Base-by-base conservation (phyloP, 169 alveolate genomes). In the Eimeria nieschulzi region DNA sequence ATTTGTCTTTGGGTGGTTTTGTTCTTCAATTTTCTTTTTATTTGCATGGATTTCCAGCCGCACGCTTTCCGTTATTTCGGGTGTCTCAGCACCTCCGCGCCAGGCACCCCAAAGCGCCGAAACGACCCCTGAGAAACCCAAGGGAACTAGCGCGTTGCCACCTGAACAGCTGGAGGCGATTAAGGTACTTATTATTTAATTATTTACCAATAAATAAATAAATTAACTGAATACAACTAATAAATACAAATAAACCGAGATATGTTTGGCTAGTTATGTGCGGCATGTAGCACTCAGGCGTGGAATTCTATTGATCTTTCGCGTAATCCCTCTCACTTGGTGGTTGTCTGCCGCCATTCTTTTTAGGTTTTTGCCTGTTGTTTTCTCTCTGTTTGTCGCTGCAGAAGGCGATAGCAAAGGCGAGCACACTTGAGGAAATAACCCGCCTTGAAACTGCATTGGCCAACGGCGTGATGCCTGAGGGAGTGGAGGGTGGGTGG, bases 361-460 rank as follows among this genome's bases (percentile, higher is more conserved):
- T n/a, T 73, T 0, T 9, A 1, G 13, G 61, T 73, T 73, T 3
- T 21, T 46, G 63, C 6, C 6, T 21, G 26, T 25, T 1, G 64
- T 73, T 73, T 73, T 10, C 12, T 73, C 9, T 33, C 46, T 33
- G 46, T 3, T 33, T 33, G 46, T 33, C 46, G 46, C 46, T 33
- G 46, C 83, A 80, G 88, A 46, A 53, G 61, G 88, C 88, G 39
- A 80, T 80, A 33, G 88, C 88, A 6, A n/a, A 61, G 76, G 88
- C 88, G 19, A 59, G 46, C 19, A 59, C 88, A 12, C 19, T 80
- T 59, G 88, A 80, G 33, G 88, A 80, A 23, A 80, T 80, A 33
- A 19, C 59, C 6, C 55, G 76, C 3, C 25, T 80, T 6, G 88
- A 80, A 59, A 61, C 5, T 26, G 88, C 88, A 6, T 61, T 80